These are phyloP conservation scores for Penicillium lagena DNA, from an alignment of 495 filamentous ascomycete genomes.

Conservation along the genomic window DNA sequence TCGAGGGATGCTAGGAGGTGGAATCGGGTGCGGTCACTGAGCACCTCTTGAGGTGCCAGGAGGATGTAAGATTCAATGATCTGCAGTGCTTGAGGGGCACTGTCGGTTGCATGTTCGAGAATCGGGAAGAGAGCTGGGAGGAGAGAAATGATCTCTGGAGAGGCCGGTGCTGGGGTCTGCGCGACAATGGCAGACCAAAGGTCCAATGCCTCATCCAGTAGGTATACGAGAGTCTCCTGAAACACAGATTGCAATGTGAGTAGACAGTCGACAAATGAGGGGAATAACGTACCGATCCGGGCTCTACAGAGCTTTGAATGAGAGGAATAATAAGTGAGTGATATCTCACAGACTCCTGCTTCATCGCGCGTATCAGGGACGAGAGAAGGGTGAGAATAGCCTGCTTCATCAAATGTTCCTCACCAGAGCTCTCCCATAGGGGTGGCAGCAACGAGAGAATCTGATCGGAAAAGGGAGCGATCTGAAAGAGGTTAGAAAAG, in stretches of 20 bases:
- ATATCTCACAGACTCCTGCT: constrained; percentile 62
- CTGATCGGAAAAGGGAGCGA: constrained; percentile 66
- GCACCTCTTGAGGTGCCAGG: constrained; percentile 68
- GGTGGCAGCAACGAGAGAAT: constrained; percentile 75
- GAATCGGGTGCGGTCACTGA: constrained; percentile 56
- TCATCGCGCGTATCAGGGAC: constrained; percentile 73
- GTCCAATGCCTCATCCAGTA: constrained; percentile 87
- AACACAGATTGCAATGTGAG: neutral
- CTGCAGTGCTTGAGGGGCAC: constrained; percentile 59
- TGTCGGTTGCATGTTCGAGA: constrained; percentile 63
- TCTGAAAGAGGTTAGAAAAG: constrained; percentile 20
- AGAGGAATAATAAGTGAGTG: constrained; percentile 71
- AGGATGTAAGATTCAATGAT: constrained; percentile 76
- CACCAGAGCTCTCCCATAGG: constrained; percentile 76
- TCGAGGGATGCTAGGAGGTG: constrained; percentile 53
- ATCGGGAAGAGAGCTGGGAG: constrained; percentile 63
- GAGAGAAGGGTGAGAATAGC: constrained; percentile 78
- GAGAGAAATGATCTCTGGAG: constrained; percentile 60
- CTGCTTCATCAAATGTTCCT: constrained; percentile 86
- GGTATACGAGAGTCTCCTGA: constrained; percentile 68
- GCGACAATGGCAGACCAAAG: constrained; percentile 74
- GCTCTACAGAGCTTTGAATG: constrained; percentile 69
- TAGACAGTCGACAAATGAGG: neutral
- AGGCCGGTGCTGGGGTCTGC: constrained; percentile 61
- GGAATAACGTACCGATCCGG: constrained; percentile 52